Evolutionary conservation across 1,284 basidiomycete species (phyloP), one percentile per base, ranked within the genome.

Genomic region (Exobasidium rhododendri): DNA sequence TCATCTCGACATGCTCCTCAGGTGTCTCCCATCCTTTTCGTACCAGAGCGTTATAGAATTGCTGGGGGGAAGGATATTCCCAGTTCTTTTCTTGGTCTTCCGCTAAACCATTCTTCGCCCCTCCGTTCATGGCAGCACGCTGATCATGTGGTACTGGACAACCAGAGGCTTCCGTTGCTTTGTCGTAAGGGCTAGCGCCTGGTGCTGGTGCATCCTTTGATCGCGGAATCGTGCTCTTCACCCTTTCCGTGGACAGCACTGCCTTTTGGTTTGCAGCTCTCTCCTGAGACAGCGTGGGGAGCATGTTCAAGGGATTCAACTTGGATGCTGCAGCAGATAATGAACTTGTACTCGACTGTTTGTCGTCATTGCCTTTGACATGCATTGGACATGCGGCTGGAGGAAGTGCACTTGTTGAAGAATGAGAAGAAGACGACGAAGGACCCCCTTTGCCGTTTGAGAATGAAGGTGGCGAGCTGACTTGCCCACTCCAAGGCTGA

Each of bases 31-130:
- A 94, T 1, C 96, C 96, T 80, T 99, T 99, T 68, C 94, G 84
- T 14, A 92, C 91, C 5, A 99, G 85, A 0, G 96, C 96, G 79
- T 97, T 97, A 81, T 98, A 94, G 80, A 98, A 98, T 80, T 98
- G 94, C 82, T 98, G 94, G 1, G 94, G 92, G 4, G 91, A 94
- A 0, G 96, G 96, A 81, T 99, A 99, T 77, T 97, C 94, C 96
- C 96, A 98, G 53, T 82, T 81, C n/a, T 56, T 64, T 14, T 66
- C 70, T 26, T 65, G 69, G 80, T 85, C 52, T 66, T 81, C 58
- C 20, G 73, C 73, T 13, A 53, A 65, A 56, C 3, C 59, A 35
- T 30, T 58, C 52, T 1, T 45, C 22, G n/a, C 26, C 2, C 26
- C 26, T n/a, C 30, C 29, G 45, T 6, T 58, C 56, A 13, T 56